Conservation (phyloP, 2,329 filamentous ascomycete genomes). For the Colletotrichum lindemuthianum region DNA sequence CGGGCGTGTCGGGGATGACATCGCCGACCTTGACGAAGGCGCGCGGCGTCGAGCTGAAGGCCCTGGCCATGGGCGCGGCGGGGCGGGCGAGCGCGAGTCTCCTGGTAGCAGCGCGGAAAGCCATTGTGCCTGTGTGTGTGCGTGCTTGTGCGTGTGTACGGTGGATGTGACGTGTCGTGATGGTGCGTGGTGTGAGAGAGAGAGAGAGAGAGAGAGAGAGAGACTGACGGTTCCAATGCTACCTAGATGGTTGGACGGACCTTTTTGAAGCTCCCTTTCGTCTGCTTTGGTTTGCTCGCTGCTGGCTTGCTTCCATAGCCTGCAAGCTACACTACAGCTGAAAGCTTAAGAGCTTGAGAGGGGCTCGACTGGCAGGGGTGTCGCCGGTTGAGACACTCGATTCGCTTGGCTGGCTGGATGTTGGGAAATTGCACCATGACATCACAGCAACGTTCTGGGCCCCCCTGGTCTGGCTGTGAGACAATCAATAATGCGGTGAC, state of each 20-base stretch:
- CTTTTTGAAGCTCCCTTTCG: conserved; percentile 13
- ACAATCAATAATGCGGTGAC: conserved; percentile 8
- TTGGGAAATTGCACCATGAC: conserved; percentile 30
- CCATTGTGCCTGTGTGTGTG: conserved; percentile 41
- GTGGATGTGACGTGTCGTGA: not conserved
- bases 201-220: not conserved
- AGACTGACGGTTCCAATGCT: too few relatives aligned
- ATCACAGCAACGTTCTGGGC: conserved; percentile 25
- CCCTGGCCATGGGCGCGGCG: conserved; percentile 41
- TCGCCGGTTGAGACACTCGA: conserved; percentile 31
- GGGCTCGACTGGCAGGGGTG: not conserved
- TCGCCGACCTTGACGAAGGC: conserved; percentile 81
- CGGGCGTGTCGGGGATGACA: conserved; percentile 78
- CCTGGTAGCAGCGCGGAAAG: conserved; percentile 49
- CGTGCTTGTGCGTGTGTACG: not conserved
- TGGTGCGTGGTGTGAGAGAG: not conserved
- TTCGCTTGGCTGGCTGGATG: conserved; percentile 6
- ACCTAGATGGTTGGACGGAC: not conserved
- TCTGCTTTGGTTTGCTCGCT: not conserved
- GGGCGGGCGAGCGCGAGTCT: conserved; percentile 46
- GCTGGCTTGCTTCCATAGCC: too few relatives aligned
- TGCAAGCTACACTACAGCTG: conserved; percentile 13
- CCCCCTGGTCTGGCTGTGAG: conserved; percentile 7
- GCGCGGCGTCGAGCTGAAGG: conserved; percentile 73
- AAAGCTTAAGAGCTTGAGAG: conserved; percentile 10